Conservation (phyloP, 2,329 filamentous ascomycete genomes). For the Blastomyces percursus region DNA sequence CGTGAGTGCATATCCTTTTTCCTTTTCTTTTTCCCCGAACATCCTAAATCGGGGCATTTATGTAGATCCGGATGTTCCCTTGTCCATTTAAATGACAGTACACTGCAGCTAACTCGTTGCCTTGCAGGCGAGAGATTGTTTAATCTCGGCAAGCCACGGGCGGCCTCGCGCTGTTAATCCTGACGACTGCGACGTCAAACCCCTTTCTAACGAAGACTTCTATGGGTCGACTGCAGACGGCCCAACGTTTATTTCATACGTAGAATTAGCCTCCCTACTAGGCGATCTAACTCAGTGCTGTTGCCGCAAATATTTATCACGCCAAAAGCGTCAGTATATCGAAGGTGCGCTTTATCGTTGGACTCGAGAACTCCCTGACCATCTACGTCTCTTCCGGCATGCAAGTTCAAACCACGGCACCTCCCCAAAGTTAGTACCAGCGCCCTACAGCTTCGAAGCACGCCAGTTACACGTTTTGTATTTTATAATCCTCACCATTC, state of each 20-base stretch:
- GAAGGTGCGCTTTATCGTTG: slow-evolving; percentile 26
- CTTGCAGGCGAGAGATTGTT: slow-evolving; percentile 26
- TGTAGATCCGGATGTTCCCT: neutral
- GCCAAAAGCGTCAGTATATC: slow-evolving; percentile 17
- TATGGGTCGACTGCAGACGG: slow-evolving; percentile 19
- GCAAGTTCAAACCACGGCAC: slow-evolving; percentile 8
- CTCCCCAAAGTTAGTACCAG: slow-evolving; percentile 10
- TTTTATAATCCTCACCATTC: slow-evolving; percentile 32
- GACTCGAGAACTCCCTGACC: slow-evolving; percentile 26
- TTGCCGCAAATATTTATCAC: slow-evolving; percentile 20
- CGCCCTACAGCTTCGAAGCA: slow-evolving; percentile 29
- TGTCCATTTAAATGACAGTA: neutral
- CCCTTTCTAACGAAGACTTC: slow-evolving; percentile 29
- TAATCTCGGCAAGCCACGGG: slow-evolving; percentile 35
- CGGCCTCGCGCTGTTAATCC: slow-evolving; percentile 31
- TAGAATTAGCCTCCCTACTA: slow-evolving; percentile 32
- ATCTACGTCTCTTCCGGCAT: slow-evolving; percentile 18
- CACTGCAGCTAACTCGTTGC: neutral
- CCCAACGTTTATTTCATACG: slow-evolving; percentile 31
- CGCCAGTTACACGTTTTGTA: slow-evolving; percentile 32
- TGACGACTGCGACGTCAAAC: slow-evolving; percentile 30
- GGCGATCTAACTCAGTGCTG: slow-evolving; percentile 21
- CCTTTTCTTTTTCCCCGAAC: neutral
- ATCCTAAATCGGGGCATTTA: neutral
- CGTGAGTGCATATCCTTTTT: slow-evolving; percentile 18